Evolutionary conservation across 1,284 basidiomycete species (phyloP), one percentile per base, ranked within the genome.

Genomic region (Heterobasidion occidentale): DNA sequence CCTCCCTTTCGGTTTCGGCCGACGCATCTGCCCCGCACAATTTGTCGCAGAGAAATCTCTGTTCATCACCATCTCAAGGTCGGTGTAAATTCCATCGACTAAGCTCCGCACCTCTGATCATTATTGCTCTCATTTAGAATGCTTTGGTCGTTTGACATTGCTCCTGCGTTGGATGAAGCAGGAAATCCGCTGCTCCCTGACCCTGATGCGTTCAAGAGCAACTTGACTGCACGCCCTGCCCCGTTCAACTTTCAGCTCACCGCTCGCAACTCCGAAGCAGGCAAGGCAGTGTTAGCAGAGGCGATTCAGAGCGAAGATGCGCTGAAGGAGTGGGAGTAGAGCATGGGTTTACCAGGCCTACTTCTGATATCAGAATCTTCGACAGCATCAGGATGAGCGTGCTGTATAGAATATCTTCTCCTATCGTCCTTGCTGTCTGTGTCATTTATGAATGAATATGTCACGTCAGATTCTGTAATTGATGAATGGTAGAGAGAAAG

Each of bases 1-100:
- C 11, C 52, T 57, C 7, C 54, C 60, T 14, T 63, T 61, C 38
- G 62, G 62, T 11, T 62, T 63, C 20, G 61, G 62, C 45, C 49
- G 62, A 17, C 48, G 62, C 36, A 52, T 60, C 4, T 61, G 60
- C 47, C 60, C 60, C 14, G 60, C 58, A 3, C 53, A 48, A 38
- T 20, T 53, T 19, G 58, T 61, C 34, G 58, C 60, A n/a, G 35
- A 53, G 45, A 55, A 61, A 47, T 47, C 58, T 12, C 9, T 57
- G 19, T 59, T 59, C 53, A 60, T 60, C 19, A 52, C 57, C 19
- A 55, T 60, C 27, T 46, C 59, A 9, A 34, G 58, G 58, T 55
- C 11, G 33, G 53, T 53, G 0, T 2, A 7, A n/a, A n/a, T 36
- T 27, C 20, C 17, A 14, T 9, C 5, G 5, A 12, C 15, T 15